Conservation (phyloP, 768 basidiomycete genomes). For the Boletus huronensis region DNA sequence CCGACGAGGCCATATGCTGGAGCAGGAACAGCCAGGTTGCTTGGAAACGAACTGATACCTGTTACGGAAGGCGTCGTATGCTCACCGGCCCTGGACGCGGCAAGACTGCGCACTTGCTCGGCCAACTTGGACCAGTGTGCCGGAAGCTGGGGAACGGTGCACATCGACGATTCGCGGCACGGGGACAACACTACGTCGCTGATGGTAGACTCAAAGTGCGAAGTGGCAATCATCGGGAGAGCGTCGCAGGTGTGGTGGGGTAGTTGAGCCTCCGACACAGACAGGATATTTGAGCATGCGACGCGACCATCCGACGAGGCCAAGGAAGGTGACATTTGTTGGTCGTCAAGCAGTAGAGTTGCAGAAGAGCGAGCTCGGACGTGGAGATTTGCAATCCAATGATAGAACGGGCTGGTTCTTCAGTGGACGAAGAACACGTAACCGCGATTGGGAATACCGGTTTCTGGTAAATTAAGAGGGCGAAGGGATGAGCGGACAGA, state of each 20-base stretch:
- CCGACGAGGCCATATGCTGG: conserved; percentile 2
- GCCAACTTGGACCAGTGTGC: conserved; percentile 8
- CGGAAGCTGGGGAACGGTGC: background rate
- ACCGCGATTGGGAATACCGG: conserved; percentile 16
- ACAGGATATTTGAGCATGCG: conserved; percentile 28
- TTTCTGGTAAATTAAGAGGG: conserved; percentile 15
- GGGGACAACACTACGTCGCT: conserved; percentile 2
- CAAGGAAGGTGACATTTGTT: conserved; percentile 32
- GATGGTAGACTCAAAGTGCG: conserved; percentile 1
- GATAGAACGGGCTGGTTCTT: conserved; percentile 22
- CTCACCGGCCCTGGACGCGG: conserved; percentile 3
- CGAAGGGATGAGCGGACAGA: background rate
- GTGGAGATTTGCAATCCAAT: conserved; percentile 31
- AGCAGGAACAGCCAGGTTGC: conserved; percentile 1
- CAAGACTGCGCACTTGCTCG: conserved; percentile 1
- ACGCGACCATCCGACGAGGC: conserved; percentile 6
- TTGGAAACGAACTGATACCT: background rate
- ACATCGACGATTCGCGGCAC: conserved; percentile 7
- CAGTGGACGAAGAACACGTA: conserved; percentile 15
- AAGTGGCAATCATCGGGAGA: conserved; percentile 20
- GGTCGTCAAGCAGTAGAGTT: conserved; percentile 31
- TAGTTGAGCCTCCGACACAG: background rate
- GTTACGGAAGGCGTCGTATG: background rate
- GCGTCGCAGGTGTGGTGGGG: conserved; percentile 4
- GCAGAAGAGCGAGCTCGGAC: conserved; percentile 15